Evolutionary conservation across 495 filamentous ascomycete genomes (phyloP).

Genomic region (Elaphomyces granulatus): DNA sequence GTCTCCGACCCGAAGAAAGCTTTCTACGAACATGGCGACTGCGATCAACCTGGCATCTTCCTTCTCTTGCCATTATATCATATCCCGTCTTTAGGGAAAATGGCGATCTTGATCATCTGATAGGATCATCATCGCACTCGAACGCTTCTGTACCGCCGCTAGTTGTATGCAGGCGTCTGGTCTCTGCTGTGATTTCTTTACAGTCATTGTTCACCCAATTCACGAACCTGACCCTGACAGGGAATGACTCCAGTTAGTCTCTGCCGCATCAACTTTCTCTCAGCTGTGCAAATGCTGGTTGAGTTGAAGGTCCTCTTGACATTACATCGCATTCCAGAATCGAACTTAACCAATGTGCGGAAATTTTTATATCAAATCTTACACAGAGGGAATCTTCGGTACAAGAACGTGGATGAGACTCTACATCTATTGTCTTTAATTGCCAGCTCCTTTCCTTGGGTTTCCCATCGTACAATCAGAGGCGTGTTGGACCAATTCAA

Average conservation of each 20-base stretch:
- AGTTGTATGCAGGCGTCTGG: neutral
- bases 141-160: neutral
- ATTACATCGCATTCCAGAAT: neutral
- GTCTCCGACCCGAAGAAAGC: too few species aligned
- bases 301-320: neutral
- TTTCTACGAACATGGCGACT: too few species aligned
- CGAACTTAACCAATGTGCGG: too few species aligned
- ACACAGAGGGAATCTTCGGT: neutral
- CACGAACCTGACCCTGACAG: neutral
- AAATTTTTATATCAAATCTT: too few species aligned
- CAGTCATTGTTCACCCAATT: neutral
- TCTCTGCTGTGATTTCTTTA: neutral
- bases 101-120: neutral
- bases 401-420: neutral
- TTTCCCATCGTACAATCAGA: neutral
- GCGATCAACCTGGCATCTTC: too few species aligned
- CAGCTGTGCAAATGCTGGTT: neutral
- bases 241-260: neutral
- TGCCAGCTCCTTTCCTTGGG: neutral
- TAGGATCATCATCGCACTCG: neutral
- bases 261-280: neutral
- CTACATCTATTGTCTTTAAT: neutral
- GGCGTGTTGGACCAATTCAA: neutral
- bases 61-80: neutral
- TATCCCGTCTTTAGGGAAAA: neutral